Conservation (phyloP, 495 filamentous ascomycete genomes). For the Neohortaea acidophila region DNA sequence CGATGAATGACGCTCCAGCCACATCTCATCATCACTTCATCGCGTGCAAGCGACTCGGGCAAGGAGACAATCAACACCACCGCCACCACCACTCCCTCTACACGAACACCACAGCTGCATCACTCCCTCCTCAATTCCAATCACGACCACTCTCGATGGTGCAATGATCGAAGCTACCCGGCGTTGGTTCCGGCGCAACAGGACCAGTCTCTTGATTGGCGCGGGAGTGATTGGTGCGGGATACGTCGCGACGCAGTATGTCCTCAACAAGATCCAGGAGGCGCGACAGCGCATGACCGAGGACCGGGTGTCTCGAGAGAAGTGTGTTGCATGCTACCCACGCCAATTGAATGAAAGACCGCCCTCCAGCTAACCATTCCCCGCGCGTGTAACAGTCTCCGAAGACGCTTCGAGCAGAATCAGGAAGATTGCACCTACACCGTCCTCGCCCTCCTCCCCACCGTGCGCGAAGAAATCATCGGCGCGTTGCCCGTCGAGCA, state of each 20-base stretch:
- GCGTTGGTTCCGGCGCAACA: constrained; percentile 83
- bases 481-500: constrained; percentile 78
- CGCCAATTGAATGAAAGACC: too few relatives aligned
- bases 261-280: constrained; percentile 75
- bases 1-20: too few relatives aligned
- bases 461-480: constrained; percentile 74
- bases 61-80: too few relatives aligned
- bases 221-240: constrained; percentile 74
- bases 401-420: constrained; percentile 92
- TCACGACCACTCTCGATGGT: constrained; percentile 1
- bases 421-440: constrained; percentile 97
- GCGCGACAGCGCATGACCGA: constrained; percentile 87
- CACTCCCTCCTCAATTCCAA: too few relatives aligned
- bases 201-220: constrained; percentile 73
- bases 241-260: constrained; percentile 87
- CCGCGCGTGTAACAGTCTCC: constrained; percentile 47
- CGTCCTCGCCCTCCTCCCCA: constrained; percentile 87
- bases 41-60: too few relatives aligned
- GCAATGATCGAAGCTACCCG: constrained; percentile 67
- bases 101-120: too few relatives aligned
- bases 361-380: too few relatives aligned
- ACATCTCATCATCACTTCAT: too few relatives aligned
- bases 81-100: too few relatives aligned
- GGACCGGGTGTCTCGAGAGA: constrained; percentile 88
- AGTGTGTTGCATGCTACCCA: constrained; percentile 47